A percentile compares a stretch with the other conserved stretches of the same genome.
Conservation (phyloP, 208 protist species). For the Leishmania tarentolae region DNA sequence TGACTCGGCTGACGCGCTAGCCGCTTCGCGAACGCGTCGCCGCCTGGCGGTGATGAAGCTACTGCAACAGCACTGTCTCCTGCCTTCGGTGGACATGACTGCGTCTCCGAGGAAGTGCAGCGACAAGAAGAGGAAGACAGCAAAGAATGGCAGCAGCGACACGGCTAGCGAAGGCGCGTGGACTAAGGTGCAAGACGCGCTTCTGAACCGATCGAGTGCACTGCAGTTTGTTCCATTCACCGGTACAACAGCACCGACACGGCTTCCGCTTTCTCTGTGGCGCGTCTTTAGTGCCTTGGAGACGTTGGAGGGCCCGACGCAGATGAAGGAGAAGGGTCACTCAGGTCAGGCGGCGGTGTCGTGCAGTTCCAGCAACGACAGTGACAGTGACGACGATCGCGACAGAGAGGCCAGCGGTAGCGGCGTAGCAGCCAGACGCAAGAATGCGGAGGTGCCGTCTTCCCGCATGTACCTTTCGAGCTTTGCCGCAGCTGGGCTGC, state of each 20-base stretch:
- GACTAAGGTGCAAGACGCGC: constrained; percentile 7
- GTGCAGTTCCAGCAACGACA: neutral
- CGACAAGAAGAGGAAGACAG: neutral
- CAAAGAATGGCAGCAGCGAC: neutral
- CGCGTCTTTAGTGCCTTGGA: constrained; percentile 68
- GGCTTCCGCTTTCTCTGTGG: constrained; percentile 53
- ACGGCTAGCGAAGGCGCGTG: constrained; percentile 1
- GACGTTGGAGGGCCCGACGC: constrained; percentile 29
- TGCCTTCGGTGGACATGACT: constrained; percentile 4
- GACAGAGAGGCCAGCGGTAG: constrained; percentile 10
- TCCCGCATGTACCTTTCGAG: constrained; percentile 19
- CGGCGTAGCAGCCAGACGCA: neutral
- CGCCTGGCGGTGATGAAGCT: constrained; percentile 24
- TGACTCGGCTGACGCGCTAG: neutral
- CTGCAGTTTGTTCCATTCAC: constrained; percentile 12
- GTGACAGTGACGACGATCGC: constrained; percentile 22
- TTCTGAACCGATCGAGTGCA: constrained; percentile 15
- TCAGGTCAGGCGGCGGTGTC: neutral
- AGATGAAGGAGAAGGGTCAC: neutral
- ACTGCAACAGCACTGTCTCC: constrained; percentile 18
- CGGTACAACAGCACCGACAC: neutral
- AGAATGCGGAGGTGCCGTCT: neutral
- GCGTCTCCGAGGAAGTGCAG: neutral
- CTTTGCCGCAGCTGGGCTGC: constrained; percentile 57
- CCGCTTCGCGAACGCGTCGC: constrained; percentile 23